Evolutionary conservation across 257 asterid genomes (phyloP), one percentile per base, ranked within the genome.

Genomic region (Solanum bulbocastanum): DNA sequence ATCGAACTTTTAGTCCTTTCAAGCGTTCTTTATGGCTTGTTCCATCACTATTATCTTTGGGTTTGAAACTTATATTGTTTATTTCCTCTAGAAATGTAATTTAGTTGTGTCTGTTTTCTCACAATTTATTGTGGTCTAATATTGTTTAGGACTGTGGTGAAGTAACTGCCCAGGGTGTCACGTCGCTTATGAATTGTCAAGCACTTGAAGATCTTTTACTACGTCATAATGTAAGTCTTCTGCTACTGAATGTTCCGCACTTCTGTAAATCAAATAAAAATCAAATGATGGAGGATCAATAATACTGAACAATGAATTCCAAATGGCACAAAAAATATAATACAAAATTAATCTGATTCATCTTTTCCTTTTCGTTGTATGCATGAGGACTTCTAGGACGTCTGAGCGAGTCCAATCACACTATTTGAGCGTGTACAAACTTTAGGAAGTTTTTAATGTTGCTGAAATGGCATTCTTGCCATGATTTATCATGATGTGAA

Each of bases 161-260:
- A 91, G 88, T 95, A 84, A 95, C 98, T 85, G 87, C 88, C 11
- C 78, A 85, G 88, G 99, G 98, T 27, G 91, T 94, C 76, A 86
- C 89, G 52, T 92, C 95, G 82, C 96, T 96, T 91, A 89, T 92
- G 85, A 91, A 91, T 85, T 96, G 98, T 88, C 94, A 86, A 84
- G 98, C 96, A 84, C 96, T 96, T 87, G 98, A 95, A 93, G 99
- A 94, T 93, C 94, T 96, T 60, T 85, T 88, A 33, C 88, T 95
- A 81, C 96, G 96, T 52, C 98, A 96, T 88, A 93, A 87, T 82
- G 98, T 94, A 88, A 94, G 98, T 91, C 76, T 79, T 82, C 82
- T 52, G 87, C 58, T 49, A 32, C 75, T 69, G 27, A 46, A 46
- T 18, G 30, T 81, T 62, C 40, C 3, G 9, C 42, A 46, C 68